Percentiles rank a stretch among this genome's conserved stretches.
phyloP scores from a whole-genome alignment of 768 basidiomycete genomes.

The Leucocoprinus sp. region DNA sequence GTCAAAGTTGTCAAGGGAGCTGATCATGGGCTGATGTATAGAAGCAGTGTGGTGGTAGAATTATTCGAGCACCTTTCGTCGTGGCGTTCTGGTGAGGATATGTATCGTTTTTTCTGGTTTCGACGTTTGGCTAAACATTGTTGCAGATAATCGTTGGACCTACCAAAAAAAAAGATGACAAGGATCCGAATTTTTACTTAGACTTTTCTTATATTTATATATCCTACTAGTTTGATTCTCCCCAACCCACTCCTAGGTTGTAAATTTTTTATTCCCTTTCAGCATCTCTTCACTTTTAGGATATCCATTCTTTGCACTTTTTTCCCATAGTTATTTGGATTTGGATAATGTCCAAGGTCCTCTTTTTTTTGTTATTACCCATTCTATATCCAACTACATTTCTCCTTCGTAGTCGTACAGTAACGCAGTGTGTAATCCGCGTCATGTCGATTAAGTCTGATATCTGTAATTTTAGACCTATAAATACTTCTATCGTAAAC shows the following conservation, averaged over 20 bases:
- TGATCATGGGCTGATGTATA: conserved; percentile 92
- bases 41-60: conserved; percentile 78
- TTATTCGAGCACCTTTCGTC: conserved; percentile 64
- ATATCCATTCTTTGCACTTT: conserved; percentile 4
- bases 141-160: conserved; percentile 1
- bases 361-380: conserved; percentile 10
- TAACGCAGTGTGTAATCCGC: conserved; percentile 9
- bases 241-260: conserved; percentile 2
- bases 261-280: background rate
- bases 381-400: background rate
- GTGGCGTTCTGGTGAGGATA: conserved; percentile 31
- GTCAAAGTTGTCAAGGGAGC: conserved; percentile 82
- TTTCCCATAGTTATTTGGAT: conserved; percentile 9
- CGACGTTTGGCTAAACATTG: background rate
- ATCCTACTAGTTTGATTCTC: background rate
- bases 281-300: conserved; percentile 7
- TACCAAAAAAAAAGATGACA: background rate
- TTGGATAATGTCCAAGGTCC: no score
- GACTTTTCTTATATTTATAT: conserved; percentile 8
- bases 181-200: background rate
- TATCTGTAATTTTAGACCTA: conserved; percentile 5
- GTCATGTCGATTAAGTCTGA: conserved; percentile 3
- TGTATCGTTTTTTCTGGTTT: background rate
- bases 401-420: background rate
- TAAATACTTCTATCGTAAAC: background rate